Evolutionary conservation across 805 yeast genomes (phyloP), one percentile per base, ranked within the genome.

Genomic region (Torulaspora gathmanii): DNA sequence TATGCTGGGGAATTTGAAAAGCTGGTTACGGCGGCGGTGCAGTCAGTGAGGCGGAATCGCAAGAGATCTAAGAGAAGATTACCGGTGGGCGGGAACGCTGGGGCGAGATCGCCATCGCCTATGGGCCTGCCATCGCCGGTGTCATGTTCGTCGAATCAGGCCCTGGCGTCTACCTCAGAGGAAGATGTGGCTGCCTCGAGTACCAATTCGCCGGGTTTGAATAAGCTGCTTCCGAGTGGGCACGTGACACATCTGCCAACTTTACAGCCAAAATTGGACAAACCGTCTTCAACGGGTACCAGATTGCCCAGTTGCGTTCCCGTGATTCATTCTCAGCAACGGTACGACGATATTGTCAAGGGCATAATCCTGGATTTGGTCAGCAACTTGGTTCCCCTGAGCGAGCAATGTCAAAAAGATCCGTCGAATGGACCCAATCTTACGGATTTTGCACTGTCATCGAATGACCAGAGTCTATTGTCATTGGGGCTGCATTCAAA

Each of bases 21-120:
- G 62, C 72, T 91, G 28, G 97, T 93, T 0, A 72, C 95, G 29
- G 95, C 96, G 8, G 98, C 96, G 1, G 83, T 91, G 22, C 99
- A 91, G 65, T 83, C 95, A 41, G 97, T 86, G 1, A 71, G 98
- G 50, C 72, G 99, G 53, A 91, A 91, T 63, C 74, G 95, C 48
- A 86, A 83, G 59, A 66, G 95, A 52, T 77, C 79, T 6, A 70
- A 71, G 49, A 75, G 73, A 54, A 60, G 61, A 22, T 17, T 29
- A 13, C 44, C 47, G 15, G 42, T 25, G 6, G 6, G 6, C 6
- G 23, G 23, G 23, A 20, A 20, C 23, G 23, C 6, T 20, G 23
- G 25, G 25, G 25, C 25, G 10, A 35, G 49, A 16, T 34, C 37
- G 9, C 46, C 25, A 10, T 34, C 39, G 2, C 37, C 42, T 8